Base-by-base conservation (phyloP, 352 stramenopile genomes). In the Globisporangium canariense region DNA sequence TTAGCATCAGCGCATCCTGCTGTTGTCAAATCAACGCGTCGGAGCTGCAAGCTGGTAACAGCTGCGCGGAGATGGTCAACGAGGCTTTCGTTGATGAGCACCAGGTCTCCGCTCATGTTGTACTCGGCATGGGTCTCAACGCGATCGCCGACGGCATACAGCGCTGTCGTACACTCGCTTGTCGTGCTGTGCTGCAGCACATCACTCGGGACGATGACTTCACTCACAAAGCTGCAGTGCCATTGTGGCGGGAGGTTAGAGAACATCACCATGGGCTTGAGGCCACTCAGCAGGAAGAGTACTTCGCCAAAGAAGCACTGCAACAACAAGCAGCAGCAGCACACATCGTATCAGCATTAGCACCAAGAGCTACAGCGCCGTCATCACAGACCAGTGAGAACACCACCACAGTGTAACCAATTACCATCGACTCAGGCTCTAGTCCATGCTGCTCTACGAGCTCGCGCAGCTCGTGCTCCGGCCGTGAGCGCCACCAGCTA, bases 251-350 rank as follows among this genome's bases (percentile, higher is more conserved):
- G 85, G 20, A 91, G 56, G 61, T 91, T 90, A 40, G 85, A 91
- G 49, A 93, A 71, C 43, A 93, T 18, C 51, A 90, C 69, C 47
- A 79, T 82, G 13, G 74, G 57, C 67, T 93, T 93, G 50, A 91
- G 67, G 10, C 81, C 81, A 9, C 58, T 55, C 9, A 88, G 69
- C 4, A 86, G 53, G 60, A 93, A 93, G 18, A 89, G 67, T 59
- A 91, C 76, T 70, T 93, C 85, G 4, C 85, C 85, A 66, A 79
- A 91, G 69, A 91, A 93, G 13, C 60, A 49, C 77, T 86, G 38
- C 14, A 40, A 9, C 20, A 41, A 60, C 22, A 64, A 16, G 18
- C 20, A 52, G 2, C 36, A 61, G 22, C 16, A 62, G 16, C 57
- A 62, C 38, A 40, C 22, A 14, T 41, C 8, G 8, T 18, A 66